Evolutionary conservation across 768 basidiomycete genomes (phyloP).

Genomic region (Xerocomellus chrysenteron): DNA sequence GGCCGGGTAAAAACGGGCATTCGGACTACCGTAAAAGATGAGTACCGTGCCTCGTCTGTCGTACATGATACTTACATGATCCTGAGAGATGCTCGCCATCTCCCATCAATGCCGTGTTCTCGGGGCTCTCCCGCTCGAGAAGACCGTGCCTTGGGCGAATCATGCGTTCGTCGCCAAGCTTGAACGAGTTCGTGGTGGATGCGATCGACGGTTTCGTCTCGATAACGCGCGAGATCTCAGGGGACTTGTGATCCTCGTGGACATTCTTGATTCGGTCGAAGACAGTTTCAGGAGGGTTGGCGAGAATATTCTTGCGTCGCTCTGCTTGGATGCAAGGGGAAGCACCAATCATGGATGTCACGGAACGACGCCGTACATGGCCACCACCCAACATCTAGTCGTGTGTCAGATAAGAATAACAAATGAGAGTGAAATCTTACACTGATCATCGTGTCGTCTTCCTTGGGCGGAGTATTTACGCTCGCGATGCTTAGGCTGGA

Average conservation of each 20-base stretch:
- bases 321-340: constrained; percentile 70
- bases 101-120: constrained; percentile 62
- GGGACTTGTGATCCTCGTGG: constrained; percentile 32
- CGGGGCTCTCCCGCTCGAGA: constrained; percentile 63
- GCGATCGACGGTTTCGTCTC: constrained; percentile 62
- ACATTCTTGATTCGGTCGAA: constrained; percentile 37
- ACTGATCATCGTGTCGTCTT: constrained; percentile 82
- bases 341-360: constrained; percentile 62
- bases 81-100: constrained; percentile 59
- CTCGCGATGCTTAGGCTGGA: constrained; percentile 58
- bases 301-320: constrained; percentile 53
- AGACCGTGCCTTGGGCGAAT: constrained; percentile 61
- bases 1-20: constrained; percentile 66
- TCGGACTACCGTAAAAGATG: constrained; percentile 34
- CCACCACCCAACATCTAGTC: constrained; percentile 77
- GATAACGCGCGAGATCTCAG: constrained; percentile 47
- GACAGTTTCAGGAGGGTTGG: constrained; percentile 27
- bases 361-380: constrained; percentile 69
- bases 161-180: constrained; percentile 71
- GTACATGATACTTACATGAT: constrained; percentile 45
- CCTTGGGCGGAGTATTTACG: constrained; percentile 50
- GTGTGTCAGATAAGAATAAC: not conserved
- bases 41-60: not conserved
- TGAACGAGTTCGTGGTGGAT: constrained; percentile 53
- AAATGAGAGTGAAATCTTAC: constrained; percentile 39